Evolutionary conservation across 1,139 yeast species (phyloP).

Genomic region (Debaryomyces nepalensis): DNA sequence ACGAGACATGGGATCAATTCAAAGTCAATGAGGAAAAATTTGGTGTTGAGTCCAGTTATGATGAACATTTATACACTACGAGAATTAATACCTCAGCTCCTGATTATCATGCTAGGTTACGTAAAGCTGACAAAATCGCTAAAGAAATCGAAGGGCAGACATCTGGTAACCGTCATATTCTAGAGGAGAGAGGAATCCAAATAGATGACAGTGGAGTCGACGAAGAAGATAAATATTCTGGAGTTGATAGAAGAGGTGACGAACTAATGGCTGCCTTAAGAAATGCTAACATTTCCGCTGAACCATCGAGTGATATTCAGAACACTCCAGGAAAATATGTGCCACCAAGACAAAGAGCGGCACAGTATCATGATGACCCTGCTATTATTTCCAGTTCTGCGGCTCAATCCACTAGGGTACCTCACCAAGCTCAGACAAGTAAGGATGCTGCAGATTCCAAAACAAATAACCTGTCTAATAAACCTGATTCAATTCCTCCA

Average conservation of each 20-base stretch:
- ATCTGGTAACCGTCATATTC: conserved; percentile 75
- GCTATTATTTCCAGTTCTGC: conserved; percentile 69
- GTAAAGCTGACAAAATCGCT: conserved; percentile 79
- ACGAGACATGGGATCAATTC: conserved; percentile 84
- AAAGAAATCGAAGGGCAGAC: conserved; percentile 76
- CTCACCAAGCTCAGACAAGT: not conserved
- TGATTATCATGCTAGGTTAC: conserved; percentile 66
- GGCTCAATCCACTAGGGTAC: conserved; percentile 17
- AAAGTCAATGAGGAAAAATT: conserved; percentile 85
- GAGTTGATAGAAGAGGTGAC: conserved; percentile 72
- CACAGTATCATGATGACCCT: conserved; percentile 72
- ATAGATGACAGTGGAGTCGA: conserved; percentile 87
- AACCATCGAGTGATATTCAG: conserved; percentile 15
- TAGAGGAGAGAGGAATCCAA: conserved; percentile 84
- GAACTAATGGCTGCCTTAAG: conserved; percentile 67
- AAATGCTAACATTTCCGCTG: conserved; percentile 30
- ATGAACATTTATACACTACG: conserved; percentile 90
- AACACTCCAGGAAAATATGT: conserved; percentile 46
- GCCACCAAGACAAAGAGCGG: conserved; percentile 71
- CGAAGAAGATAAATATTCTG: conserved; percentile 96
- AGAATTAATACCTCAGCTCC: conserved; percentile 76
- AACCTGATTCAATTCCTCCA: conserved; percentile 40
- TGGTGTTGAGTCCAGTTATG: conserved; percentile 85
- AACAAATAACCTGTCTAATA: conserved; percentile 19
- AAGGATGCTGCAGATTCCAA: conserved; percentile 9